Base-by-base conservation (phyloP, 1,284 basidiomycete genomes). In the Austroboletus niveus region DNA sequence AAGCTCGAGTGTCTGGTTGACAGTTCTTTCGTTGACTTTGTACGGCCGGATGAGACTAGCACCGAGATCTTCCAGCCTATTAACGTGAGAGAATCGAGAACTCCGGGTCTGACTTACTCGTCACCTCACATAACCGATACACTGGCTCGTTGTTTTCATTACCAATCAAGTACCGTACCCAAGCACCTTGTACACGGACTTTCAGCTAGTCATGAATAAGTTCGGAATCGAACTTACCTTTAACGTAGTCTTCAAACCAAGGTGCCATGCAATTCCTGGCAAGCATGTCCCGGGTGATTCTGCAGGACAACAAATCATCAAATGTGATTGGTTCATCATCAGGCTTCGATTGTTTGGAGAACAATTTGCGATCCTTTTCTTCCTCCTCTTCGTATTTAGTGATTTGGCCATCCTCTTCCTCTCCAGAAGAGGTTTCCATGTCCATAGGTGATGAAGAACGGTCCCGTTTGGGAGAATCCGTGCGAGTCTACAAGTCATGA, bases 71-170 rank as follows among this genome's bases (percentile, higher is more conserved):
- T 51, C 45, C 41, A 39, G 15, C 50, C 56, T 47, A 45, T 57
- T 52, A 54, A 59, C 39, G 15, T 47, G 30, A 27, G 22, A 44
- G 29, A 17, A 20, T 11, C 27, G 42, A 40, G n/a, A 49, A 29
- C 39, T 20, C 41, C 34, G 34, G 45, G 49, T n/a, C 40, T 43
- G 31, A 77, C 86, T 60, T 57, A 92, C 92, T 79, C 17, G 70
- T 66, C 38, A 97, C 77, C 68, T 91, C 83, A 65, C 92, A 93
- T 49, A 94, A 78, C 43, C 93, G 82, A 70, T 97, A 97, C 34
- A 89, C 79, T n/a, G 79, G 76, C 52, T 76, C 65, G 7, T 77
- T 77, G 7, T 73, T 69, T 47, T 81, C 77, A 4, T 73, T 59
- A 0, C 85, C 84, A 59, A 89, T 83, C 40, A 91, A 75, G 62